These are phyloP conservation scores for Sporothrix dimorphospora DNA, from an alignment of 2,329 filamentous ascomycete genomes.

Conservation along the genomic window DNA sequence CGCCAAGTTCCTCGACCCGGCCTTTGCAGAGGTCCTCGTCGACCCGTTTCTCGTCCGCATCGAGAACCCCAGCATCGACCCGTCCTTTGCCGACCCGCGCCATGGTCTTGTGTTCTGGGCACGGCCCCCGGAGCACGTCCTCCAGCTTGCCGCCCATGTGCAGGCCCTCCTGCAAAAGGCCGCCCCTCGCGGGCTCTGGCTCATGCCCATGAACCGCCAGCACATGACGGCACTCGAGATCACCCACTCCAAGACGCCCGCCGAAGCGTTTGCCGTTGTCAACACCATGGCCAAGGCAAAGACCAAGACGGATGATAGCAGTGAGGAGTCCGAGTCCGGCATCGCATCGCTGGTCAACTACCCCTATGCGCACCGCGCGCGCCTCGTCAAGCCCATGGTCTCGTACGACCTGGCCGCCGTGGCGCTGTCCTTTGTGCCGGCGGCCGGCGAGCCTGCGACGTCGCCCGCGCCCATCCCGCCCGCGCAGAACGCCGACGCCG, in stretches of 20 bases:
- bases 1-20: constrained; percentile 68
- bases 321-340: constrained; percentile 44
- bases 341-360: constrained; percentile 65
- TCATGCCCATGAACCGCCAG: constrained; percentile 77
- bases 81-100: constrained; percentile 72
- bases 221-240: constrained; percentile 88
- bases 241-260: constrained; percentile 73
- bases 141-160: constrained; percentile 67
- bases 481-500: constrained; percentile 34
- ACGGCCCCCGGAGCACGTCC: constrained; percentile 73
- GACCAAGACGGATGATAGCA: neutral
- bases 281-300: constrained; percentile 47
- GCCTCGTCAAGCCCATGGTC: constrained; percentile 79
- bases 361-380: constrained; percentile 64
- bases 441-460: constrained; percentile 60
- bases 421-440: constrained; percentile 85
- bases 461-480: constrained; percentile 49
- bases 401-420: constrained; percentile 85
- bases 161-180: constrained; percentile 67
- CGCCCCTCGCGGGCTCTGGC: constrained; percentile 69
- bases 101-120: constrained; percentile 90
- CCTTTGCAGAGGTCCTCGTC: constrained; percentile 71
- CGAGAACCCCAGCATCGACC: constrained; percentile 64
- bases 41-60: constrained; percentile 77
- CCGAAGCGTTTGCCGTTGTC: constrained; percentile 68